A percentile compares a stretch with the other conserved stretches of the same genome.
Conservation (phyloP, 768 basidiomycete species). For the Mycena latifolia region DNA sequence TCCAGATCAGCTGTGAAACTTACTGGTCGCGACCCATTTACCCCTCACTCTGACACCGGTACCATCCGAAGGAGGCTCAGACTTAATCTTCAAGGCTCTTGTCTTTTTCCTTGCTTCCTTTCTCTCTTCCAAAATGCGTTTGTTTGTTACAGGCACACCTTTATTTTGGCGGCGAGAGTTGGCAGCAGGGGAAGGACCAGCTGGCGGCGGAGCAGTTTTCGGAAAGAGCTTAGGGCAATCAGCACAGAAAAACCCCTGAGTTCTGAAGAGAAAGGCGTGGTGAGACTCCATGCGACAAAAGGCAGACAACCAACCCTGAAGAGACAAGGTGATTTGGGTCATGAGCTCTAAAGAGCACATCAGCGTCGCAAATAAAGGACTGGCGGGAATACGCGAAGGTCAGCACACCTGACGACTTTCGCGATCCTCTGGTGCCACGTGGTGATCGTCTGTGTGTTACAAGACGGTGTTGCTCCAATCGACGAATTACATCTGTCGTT, state of each 20-base stretch:
- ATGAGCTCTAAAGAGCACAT: slow-evolving; percentile 52
- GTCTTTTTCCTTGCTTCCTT: slow-evolving; percentile 61
- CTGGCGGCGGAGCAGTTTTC: slow-evolving; percentile 49
- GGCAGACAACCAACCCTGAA: slow-evolving; percentile 62
- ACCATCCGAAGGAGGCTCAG: slow-evolving; percentile 48
- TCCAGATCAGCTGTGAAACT: slow-evolving; percentile 30
- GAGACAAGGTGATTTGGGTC: slow-evolving; percentile 77
- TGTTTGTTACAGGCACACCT: slow-evolving; percentile 57
- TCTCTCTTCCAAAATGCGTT: slow-evolving; percentile 61
- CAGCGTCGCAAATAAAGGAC: too few species aligned
- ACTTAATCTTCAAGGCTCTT: slow-evolving; percentile 49
- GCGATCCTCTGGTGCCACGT: slow-evolving; percentile 66
- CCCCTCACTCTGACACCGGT: slow-evolving; percentile 68
- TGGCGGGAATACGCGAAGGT: too few species aligned
- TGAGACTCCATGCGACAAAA: neutral
- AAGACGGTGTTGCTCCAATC: slow-evolving; percentile 53
- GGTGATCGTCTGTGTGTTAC: slow-evolving; percentile 67
- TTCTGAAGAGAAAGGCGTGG: slow-evolving; percentile 39
- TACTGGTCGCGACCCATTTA: slow-evolving; percentile 69
- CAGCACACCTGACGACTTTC: too few species aligned
- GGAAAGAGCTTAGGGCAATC: slow-evolving; percentile 70
- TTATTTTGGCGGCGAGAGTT: slow-evolving; percentile 45
- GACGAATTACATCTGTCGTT: slow-evolving; percentile 68
- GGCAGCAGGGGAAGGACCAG: slow-evolving; percentile 56
- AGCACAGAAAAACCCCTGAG: slow-evolving; percentile 70